Conservation (phyloP, 176 grass and related monocot species). For the Oryza officinalis region DNA sequence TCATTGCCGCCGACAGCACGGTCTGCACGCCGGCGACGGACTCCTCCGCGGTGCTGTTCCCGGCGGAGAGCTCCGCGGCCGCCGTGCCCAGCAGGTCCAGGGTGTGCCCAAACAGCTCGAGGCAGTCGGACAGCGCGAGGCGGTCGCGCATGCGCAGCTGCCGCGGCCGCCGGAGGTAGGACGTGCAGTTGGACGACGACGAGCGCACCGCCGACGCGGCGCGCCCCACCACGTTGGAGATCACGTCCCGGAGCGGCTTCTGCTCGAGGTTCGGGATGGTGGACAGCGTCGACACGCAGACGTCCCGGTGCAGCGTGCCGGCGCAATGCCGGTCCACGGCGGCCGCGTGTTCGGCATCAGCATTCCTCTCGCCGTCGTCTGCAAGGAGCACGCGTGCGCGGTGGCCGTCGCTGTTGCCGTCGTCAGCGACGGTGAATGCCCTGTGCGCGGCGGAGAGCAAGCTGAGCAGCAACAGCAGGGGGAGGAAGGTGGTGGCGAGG, state of each 20-base stretch:
- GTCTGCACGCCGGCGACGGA: conserved; percentile 60
- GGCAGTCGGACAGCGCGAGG: conserved; percentile 74
- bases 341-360: conserved; percentile 5
- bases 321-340: conserved; percentile 64
- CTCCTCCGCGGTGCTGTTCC: conserved; percentile 28
- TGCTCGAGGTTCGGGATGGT: conserved; percentile 33
- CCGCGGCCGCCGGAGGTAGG: conserved; percentile 43
- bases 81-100: conserved; percentile 56
- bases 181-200: conserved; percentile 58
- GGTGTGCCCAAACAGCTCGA: conserved; percentile 70
- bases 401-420: not conserved
- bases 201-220: conserved; percentile 65
- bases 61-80: conserved; percentile 32
- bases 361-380: not conserved
- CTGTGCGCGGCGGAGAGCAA: conserved; percentile 7
- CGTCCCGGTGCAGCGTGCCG: conserved; percentile 72
- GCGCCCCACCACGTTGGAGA: conserved; percentile 45
- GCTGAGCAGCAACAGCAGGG: not conserved
- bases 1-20: conserved; percentile 79
- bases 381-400: not conserved
- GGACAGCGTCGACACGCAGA: conserved; percentile 64
- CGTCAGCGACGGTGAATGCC: not conserved
- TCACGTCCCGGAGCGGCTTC: conserved; percentile 55
- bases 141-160: conserved; percentile 53
- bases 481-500: conserved; percentile 6